Conservation (phyloP, 129 eudicot genomes). For the Lonicera japonica region DNA sequence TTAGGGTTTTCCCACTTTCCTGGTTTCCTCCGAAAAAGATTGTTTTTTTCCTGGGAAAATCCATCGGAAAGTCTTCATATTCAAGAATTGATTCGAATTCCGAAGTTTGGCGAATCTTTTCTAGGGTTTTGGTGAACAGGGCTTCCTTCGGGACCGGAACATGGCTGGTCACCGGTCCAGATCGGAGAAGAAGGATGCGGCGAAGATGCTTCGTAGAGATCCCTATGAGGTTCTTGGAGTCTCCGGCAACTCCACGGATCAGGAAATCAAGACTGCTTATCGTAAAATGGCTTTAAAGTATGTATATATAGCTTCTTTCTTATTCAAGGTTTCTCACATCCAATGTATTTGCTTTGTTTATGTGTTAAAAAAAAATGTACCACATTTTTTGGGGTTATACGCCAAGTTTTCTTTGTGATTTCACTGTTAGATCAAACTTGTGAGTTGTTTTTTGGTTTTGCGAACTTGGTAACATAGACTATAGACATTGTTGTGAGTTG, state of each 20-base stretch:
- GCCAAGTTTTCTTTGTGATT: not conserved
- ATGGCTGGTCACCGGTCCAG: constrained; percentile 44
- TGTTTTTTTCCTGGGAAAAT: not conserved
- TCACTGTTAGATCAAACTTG: not conserved
- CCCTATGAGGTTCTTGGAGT: constrained; percentile 62
- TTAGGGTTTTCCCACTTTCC: not conserved
- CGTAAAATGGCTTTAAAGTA: constrained; percentile 63
- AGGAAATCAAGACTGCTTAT: constrained; percentile 55
- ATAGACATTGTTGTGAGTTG: not conserved
- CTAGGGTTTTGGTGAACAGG: not conserved
- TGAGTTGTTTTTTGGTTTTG: not conserved
- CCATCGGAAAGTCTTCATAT: no score
- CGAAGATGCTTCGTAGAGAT: constrained; percentile 39
- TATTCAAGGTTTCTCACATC: no score
- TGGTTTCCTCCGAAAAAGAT: not conserved
- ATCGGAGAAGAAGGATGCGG: constrained; percentile 29
- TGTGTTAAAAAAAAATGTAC: not conserved
- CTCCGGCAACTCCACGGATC: constrained; percentile 47
- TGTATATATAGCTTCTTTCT: not conserved
- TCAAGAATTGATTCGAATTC: no score
- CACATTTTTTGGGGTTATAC: not conserved
- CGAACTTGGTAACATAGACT: no score
- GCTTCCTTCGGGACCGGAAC: not conserved
- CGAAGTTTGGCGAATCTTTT: not conserved
- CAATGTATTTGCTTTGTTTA: not conserved